Evolutionary conservation across 1,284 basidiomycete genomes (phyloP).

Genomic region (Tremellales sp.): DNA sequence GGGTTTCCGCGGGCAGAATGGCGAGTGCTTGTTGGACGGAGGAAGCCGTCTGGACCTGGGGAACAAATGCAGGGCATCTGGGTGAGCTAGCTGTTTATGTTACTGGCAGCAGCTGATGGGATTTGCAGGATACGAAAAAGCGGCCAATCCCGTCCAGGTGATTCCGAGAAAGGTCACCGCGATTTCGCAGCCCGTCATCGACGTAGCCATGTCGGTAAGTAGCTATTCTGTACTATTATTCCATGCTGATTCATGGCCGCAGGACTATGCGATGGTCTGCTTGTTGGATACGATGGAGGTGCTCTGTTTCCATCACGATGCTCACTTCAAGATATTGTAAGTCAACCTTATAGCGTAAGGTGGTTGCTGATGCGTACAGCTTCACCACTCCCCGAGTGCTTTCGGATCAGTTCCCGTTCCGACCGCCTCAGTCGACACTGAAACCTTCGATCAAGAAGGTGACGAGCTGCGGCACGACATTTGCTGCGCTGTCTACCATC

Average conservation of each 20-base stretch:
- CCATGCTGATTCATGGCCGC: constrained; percentile 6
- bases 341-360: constrained; percentile 27
- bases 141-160: constrained; percentile 71
- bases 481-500: constrained; percentile 78
- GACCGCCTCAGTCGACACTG: constrained; percentile 67
- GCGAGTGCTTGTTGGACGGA: constrained; percentile 87
- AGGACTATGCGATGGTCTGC: constrained; percentile 78
- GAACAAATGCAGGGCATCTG: constrained; percentile 88
- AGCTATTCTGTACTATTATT: constrained; percentile 4
- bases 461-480: constrained; percentile 71
- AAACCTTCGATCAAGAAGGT: constrained; percentile 76
- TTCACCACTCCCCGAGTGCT: constrained; percentile 69
- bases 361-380: constrained; percentile 41
- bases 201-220: constrained; percentile 67
- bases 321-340: constrained; percentile 68
- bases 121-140: constrained; percentile 64
- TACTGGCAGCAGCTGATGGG: constrained; percentile 2
- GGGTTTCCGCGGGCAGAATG: constrained; percentile 81
- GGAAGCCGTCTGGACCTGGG: constrained; percentile 88
- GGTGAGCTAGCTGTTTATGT: constrained; percentile 53
- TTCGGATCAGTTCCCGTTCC: constrained; percentile 68
- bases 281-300: constrained; percentile 72
- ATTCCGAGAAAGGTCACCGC: constrained; percentile 79
- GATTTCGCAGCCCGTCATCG: constrained; percentile 64
- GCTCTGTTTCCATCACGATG: constrained; percentile 74